These are phyloP conservation scores for Cydonia oblonga DNA, from an alignment of 331 rosid genomes.

Conservation along the genomic window DNA sequence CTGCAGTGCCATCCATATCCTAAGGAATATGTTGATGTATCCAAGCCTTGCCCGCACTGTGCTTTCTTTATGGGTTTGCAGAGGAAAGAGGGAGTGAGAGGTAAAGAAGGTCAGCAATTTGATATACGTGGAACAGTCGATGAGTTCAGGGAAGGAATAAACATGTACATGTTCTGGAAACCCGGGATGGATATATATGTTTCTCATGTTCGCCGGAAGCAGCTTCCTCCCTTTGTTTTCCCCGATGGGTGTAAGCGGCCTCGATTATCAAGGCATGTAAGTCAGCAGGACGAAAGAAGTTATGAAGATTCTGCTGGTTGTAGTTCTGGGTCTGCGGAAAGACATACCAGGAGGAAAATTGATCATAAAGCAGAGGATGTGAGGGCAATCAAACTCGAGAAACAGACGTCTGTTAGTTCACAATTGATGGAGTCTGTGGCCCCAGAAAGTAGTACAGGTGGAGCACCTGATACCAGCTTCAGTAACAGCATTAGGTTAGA, in stretches of 20 bases:
- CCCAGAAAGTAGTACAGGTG: constrained; percentile 29
- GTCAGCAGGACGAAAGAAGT: constrained; percentile 31
- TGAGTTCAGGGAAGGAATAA: constrained; percentile 79
- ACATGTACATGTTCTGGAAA: constrained; percentile 75
- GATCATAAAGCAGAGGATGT: constrained; percentile 31
- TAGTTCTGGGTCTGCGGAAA: constrained; percentile 45
- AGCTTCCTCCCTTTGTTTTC: constrained; percentile 82
- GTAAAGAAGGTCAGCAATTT: constrained; percentile 94
- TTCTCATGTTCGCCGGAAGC: constrained; percentile 93
- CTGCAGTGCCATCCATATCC: constrained; percentile 98
- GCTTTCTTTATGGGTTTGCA: constrained; percentile 98
- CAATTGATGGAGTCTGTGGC: constrained; percentile 36
- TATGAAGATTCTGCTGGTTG: constrained; percentile 32
- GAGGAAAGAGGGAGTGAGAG: constrained; percentile 87
- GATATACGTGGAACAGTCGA: constrained; percentile 96
- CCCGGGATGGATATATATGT: constrained; percentile 88
- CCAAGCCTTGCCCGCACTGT: constrained; percentile 75
- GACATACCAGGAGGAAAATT: constrained; percentile 58
- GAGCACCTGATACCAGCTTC: constrained; percentile 29
- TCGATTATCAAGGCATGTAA: constrained; percentile 42
- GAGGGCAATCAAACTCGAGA: constrained; percentile 31
- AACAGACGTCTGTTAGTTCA: constrained; percentile 49
- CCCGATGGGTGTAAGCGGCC: constrained; percentile 73
- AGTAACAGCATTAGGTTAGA: constrained; percentile 24
- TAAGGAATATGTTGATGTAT: constrained; percentile 55